These are phyloP conservation scores for Arctostaphylos glauca DNA, from an alignment of 148 eudicot species.

Conservation along the genomic window DNA sequence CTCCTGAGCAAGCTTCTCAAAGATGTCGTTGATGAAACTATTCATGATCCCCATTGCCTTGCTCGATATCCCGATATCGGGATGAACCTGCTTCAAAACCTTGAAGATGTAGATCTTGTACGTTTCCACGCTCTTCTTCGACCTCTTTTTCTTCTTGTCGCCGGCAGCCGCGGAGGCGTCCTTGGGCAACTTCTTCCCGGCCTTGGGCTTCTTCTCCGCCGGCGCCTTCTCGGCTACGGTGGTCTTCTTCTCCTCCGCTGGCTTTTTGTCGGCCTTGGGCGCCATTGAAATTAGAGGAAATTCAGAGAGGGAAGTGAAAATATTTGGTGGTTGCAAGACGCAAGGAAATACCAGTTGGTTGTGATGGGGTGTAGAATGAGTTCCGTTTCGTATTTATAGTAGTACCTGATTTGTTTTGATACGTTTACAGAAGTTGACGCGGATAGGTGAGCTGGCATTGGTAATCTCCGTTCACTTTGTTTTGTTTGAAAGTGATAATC, in stretches of 20 bases:
- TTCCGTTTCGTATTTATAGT: background rate
- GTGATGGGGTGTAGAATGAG: background rate
- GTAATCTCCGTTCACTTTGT: background rate
- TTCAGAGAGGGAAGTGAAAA: background rate
- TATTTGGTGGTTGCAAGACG: background rate
- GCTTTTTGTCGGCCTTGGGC: slow-evolving; percentile 19
- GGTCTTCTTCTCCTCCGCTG: slow-evolving; percentile 37
- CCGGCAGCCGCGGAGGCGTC: slow-evolving; percentile 37
- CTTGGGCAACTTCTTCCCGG: slow-evolving; percentile 58
- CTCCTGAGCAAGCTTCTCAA: slow-evolving; percentile 36
- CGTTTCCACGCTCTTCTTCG: slow-evolving; percentile 36
- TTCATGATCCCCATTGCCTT: slow-evolving; percentile 47
- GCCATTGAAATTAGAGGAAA: background rate
- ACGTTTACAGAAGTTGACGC: background rate
- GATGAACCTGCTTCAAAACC: slow-evolving; percentile 39
- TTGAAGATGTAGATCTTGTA: slow-evolving; percentile 46
- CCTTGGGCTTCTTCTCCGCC: slow-evolving; percentile 39
- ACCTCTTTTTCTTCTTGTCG: slow-evolving; percentile 36
- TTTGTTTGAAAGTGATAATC: background rate
- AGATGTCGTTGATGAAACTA: slow-evolving; percentile 43
- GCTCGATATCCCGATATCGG: slow-evolving; percentile 38
- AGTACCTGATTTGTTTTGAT: background rate
- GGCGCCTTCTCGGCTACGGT: slow-evolving; percentile 20
- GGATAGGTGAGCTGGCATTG: background rate
- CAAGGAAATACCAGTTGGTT: too few species aligned